A percentile compares a stretch with the other conserved stretches of the same genome.
Evolutionary conservation across 176 grass and related monocot species (phyloP).

Genomic region (Secale cereale): DNA sequence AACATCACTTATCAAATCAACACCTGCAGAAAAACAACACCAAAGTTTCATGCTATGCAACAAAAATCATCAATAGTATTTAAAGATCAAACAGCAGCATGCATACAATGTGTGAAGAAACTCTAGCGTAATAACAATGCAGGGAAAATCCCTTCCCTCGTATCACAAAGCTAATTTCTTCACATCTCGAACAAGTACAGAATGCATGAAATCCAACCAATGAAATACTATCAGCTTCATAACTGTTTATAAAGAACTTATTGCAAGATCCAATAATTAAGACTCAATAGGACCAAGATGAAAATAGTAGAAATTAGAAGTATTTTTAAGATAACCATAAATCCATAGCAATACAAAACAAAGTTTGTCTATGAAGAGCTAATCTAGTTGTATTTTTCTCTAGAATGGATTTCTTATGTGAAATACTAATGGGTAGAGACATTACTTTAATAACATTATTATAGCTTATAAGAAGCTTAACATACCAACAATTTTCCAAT

Average conservation of each 20-base stretch:
- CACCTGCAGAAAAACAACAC: slow-evolving; percentile 44
- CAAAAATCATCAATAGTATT: background rate
- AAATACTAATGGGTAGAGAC: background rate
- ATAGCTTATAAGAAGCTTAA: slow-evolving; percentile 6
- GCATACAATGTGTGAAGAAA: background rate
- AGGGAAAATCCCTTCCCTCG: background rate
- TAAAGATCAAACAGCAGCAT: background rate
- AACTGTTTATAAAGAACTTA: background rate
- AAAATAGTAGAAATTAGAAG: background rate
- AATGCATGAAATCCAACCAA: background rate
- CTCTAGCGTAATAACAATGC: background rate
- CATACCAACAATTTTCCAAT: slow-evolving; percentile 96
- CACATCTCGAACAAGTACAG: background rate
- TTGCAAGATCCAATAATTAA: background rate
- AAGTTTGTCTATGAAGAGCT: too few species aligned
- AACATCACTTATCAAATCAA: slow-evolving; percentile 93
- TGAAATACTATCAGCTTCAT: background rate
- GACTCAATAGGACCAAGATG: background rate
- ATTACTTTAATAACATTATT: background rate
- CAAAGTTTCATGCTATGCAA: background rate
- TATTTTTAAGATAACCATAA: background rate
- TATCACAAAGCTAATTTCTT: background rate
- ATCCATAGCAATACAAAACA: background rate
- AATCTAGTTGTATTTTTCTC: too few species aligned
- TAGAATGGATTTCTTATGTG: too few species aligned